Percentiles rank a stretch among this genome's conserved stretches.
Evolutionary conservation across 352 stramenopile species (phyloP).

Genomic region (Hyaloperonospora arabidopsidis): DNA sequence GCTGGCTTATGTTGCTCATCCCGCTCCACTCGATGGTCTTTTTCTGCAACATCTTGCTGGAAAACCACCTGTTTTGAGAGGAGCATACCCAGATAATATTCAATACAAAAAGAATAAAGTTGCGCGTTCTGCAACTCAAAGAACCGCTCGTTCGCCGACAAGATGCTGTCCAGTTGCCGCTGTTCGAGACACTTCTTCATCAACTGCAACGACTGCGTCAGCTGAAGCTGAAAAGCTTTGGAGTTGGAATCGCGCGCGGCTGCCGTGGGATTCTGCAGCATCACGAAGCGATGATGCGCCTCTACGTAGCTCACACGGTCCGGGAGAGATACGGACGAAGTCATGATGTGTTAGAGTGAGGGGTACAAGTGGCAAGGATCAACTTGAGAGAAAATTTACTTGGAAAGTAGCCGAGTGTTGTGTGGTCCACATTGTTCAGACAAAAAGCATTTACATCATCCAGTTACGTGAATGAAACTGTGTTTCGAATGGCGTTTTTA

Average conservation of each 20-base stretch:
- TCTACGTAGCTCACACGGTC: constrained; percentile 30
- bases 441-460: too few relatives aligned
- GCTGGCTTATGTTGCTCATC: constrained; percentile 11
- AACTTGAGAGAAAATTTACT: too few relatives aligned
- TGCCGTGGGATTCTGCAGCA: constrained; percentile 12
- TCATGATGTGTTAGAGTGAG: not conserved
- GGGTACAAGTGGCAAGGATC: too few relatives aligned
- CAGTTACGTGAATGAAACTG: too few relatives aligned
- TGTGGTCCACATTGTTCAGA: too few relatives aligned
- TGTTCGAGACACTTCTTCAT: constrained; percentile 39
- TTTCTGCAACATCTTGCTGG: constrained; percentile 14
- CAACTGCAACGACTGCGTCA: constrained; percentile 17
- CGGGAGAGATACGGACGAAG: not conserved
- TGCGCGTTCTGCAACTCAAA: constrained; percentile 77
- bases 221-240: constrained; percentile 21
- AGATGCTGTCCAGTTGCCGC: constrained; percentile 52
- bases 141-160: constrained; percentile 67
- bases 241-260: constrained; percentile 20
- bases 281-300: constrained; percentile 23
- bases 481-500: too few relatives aligned
- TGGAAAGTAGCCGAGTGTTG: too few relatives aligned
- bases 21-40: constrained; percentile 6
- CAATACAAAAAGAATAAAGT: constrained; percentile 72
- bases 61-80: constrained; percentile 72
- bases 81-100: constrained; percentile 78